A percentile compares a stretch with the other conserved stretches of the same genome.
Evolutionary conservation across 1,284 basidiomycete genomes (phyloP).

Genomic region (Inonotus obliquus): DNA sequence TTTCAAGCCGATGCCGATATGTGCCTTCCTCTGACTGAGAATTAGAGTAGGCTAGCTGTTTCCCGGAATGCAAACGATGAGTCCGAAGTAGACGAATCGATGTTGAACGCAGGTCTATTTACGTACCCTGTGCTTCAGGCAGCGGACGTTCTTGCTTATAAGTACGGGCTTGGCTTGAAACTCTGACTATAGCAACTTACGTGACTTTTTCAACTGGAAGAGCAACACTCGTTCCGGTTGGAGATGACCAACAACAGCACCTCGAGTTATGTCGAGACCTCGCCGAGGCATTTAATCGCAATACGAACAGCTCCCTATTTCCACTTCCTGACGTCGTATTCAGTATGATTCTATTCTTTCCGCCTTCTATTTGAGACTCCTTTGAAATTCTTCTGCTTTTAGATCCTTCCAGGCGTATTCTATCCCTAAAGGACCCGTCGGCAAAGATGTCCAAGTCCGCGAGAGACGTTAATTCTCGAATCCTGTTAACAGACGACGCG

Average conservation of each 20-base stretch:
- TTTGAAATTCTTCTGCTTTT: neutral
- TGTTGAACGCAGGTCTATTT: constrained; percentile 81
- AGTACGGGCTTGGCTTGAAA: constrained; percentile 37
- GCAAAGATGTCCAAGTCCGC: constrained; percentile 97
- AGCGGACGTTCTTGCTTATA: constrained; percentile 87
- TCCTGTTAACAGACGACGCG: constrained; percentile 77
- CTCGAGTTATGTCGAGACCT: constrained; percentile 85
- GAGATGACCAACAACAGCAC: constrained; percentile 94
- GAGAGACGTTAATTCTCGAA: constrained; percentile 75
- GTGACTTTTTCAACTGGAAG: constrained; percentile 34
- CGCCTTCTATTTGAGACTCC: neutral
- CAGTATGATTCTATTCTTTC: constrained; percentile 46
- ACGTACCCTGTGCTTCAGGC: constrained; percentile 94
- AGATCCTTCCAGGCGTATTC: constrained; percentile 76
- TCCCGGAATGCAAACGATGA: constrained; percentile 70
- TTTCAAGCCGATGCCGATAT: neutral
- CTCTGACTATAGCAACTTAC: neutral
- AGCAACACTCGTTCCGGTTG: constrained; percentile 91
- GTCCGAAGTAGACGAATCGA: constrained; percentile 75
- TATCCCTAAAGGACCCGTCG: constrained; percentile 81
- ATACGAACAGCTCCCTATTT: constrained; percentile 55
- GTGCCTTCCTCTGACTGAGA: constrained; percentile 12
- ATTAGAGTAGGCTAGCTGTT: constrained; percentile 70
- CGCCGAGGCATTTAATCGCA: constrained; percentile 79
- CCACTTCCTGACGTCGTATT: constrained; percentile 70